phyloP scores from a whole-genome alignment of 148 eudicot genomes.

The Nyssa sinensis region DNA sequence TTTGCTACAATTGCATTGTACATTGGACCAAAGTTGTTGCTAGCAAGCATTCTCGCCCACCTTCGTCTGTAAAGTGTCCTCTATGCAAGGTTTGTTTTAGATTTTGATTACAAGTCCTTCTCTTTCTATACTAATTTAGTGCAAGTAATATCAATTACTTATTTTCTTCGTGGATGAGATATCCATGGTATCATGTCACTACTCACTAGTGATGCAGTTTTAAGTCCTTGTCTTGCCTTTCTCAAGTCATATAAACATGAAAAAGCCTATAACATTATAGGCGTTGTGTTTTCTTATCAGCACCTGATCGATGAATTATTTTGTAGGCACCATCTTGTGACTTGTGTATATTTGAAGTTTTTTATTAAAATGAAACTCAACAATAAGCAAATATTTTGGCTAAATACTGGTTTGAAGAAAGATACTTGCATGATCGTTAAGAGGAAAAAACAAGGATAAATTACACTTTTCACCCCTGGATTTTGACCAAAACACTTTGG shows the following conservation, averaged over 20 bases:
- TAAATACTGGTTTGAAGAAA: too few relatives aligned
- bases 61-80: slow-evolving; percentile 72
- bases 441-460: too few relatives aligned
- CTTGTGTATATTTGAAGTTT: too few relatives aligned
- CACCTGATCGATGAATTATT: too few relatives aligned
- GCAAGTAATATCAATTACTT: not conserved
- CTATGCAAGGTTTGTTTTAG: slow-evolving; percentile 67
- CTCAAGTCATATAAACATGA: not conserved
- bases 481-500: too few relatives aligned
- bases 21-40: slow-evolving; percentile 74
- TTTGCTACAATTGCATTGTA: slow-evolving; percentile 69
- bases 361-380: too few relatives aligned
- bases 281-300: not conserved
- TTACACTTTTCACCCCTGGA: too few relatives aligned
- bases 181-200: not conserved
- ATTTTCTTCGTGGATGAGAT: not conserved
- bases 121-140: not conserved
- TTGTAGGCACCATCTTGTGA: too few relatives aligned
- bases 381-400: too few relatives aligned
- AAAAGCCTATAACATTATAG: too few relatives aligned
- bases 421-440: too few relatives aligned
- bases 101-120: not conserved
- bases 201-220: not conserved
- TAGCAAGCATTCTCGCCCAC: slow-evolving; percentile 34
- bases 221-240: slow-evolving; percentile 3